Conservation (phyloP, 2,329 filamentous ascomycete genomes). For the Tolypocladium inflatum region DNA sequence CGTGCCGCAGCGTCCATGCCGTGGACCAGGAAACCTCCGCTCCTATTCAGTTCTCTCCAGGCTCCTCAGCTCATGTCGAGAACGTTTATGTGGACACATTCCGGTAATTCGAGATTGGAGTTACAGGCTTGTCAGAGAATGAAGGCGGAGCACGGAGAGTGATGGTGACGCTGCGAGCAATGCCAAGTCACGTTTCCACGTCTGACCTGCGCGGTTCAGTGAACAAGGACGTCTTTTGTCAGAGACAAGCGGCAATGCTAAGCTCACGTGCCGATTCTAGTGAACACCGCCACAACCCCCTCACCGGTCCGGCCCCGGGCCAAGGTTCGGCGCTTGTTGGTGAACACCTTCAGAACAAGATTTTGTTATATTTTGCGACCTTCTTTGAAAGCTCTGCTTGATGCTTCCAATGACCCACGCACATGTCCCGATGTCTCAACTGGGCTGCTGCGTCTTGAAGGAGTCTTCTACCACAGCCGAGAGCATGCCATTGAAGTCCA, state of each 20-base stretch:
- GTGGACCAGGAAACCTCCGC: slow-evolving; percentile 9
- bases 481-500: too few relatives aligned
- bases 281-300: not conserved
- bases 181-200: not conserved
- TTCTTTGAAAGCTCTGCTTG: too few relatives aligned
- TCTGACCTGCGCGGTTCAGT: not conserved
- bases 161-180: not conserved
- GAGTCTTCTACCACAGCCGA: too few relatives aligned
- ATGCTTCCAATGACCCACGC: not conserved
- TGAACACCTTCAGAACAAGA: not conserved
- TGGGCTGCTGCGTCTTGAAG: not conserved
- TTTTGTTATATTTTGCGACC: not conserved
- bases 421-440: not conserved
- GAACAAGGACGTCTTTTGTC: not conserved
- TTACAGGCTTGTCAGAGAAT: not conserved
- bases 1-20: slow-evolving; percentile 14
- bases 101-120: not conserved
- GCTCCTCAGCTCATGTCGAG: not conserved
- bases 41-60: not conserved
- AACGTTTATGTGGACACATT: not conserved
- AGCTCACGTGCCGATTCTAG: not conserved
- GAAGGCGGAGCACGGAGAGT: not conserved
- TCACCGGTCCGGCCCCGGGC: not conserved
- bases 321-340: not conserved
- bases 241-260: not conserved